These are phyloP conservation scores for Pascua guehoae DNA, from an alignment of 1,284 basidiomycete genomes.

Conservation along the genomic window DNA sequence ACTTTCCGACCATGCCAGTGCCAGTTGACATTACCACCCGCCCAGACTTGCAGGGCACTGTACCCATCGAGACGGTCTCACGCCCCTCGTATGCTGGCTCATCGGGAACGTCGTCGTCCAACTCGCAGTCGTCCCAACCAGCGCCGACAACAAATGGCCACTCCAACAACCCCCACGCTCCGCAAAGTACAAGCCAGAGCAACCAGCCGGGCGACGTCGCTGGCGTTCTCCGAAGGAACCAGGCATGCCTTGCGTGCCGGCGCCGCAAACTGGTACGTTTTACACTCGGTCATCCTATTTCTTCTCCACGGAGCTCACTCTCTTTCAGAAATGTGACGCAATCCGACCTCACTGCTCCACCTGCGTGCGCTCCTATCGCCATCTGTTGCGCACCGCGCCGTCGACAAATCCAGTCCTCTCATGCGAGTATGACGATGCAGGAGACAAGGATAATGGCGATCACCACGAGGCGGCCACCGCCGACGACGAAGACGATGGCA, in stretches of 20 bases:
- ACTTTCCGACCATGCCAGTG: slow-evolving; percentile 7
- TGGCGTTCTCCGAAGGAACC: slow-evolving; percentile 28
- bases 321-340: slow-evolving; percentile 44
- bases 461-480: background rate
- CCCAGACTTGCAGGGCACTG: slow-evolving; percentile 12
- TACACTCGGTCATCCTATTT: no score
- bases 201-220: slow-evolving; percentile 11
- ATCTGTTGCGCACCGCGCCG: slow-evolving; percentile 37
- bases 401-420: slow-evolving; percentile 33
- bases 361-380: slow-evolving; percentile 43
- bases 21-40: slow-evolving; percentile 15
- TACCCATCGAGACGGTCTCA: slow-evolving; percentile 10
- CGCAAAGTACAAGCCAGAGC: no score
- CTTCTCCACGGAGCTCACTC: slow-evolving; percentile 2
- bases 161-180: background rate
- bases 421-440: slow-evolving; percentile 45
- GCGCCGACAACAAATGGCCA: slow-evolving; percentile 3
- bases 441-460: slow-evolving; percentile 11
- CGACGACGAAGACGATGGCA: slow-evolving; percentile 19
- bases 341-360: slow-evolving; percentile 46
- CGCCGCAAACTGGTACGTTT: slow-evolving; percentile 23
- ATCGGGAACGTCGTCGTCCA: background rate
- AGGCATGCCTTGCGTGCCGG: slow-evolving; percentile 30
- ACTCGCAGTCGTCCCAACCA: background rate
- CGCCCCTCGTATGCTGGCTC: background rate